Evolutionary conservation across 2,329 filamentous ascomycete species (phyloP), one percentile per base, ranked within the genome.

Genomic region (Periconia digitata): DNA sequence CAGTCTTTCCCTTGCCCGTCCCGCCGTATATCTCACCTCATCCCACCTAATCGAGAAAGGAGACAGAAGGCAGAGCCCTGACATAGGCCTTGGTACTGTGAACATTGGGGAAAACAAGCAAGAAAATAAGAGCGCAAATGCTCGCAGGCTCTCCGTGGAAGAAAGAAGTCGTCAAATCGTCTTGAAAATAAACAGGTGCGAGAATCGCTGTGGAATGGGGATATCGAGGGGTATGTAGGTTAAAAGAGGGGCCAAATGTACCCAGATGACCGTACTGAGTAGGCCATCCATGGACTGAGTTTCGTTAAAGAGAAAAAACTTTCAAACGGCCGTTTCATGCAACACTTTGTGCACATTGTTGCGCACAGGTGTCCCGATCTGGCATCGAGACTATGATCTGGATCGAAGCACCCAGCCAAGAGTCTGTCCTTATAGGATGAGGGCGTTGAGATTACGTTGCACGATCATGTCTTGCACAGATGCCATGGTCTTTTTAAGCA

Each of bases 401-500:
- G 44, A 43, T 24, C 37, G 27, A 40, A 40, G 12, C 13, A 20
- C 17, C 15, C 22, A 24, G n/a, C n/a, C 34, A 22, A 42, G 21
- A 18, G 43, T 13, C 23, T n/a, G 24, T 35, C 18, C 48, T 71
- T 59, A 73, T 45, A 73, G 60, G 49, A 79, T 79, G 53, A 79
- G 63, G 38, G 73, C 72, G 55, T 78, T 76, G 57, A 79, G 67
- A 56, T 79, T 79, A 49, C 76, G 74, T 60, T 79, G 76, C 43
- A 79, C 76, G 56, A 79, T 79, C 76, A 79, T 79, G 56, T 79
- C 76, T 58, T 79, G 76, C 42, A 79, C 75, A 29, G 75, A 78
- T 44, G 71, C 72, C 76, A 79, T 79, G 22, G 76, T 79, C 66
- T 77, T 79, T 60, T 78, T 77, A 45, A 99, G 64, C 49, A 79